These are phyloP conservation scores for Penicillium herquei DNA, from an alignment of 495 filamentous ascomycete genomes.

Conservation along the genomic window DNA sequence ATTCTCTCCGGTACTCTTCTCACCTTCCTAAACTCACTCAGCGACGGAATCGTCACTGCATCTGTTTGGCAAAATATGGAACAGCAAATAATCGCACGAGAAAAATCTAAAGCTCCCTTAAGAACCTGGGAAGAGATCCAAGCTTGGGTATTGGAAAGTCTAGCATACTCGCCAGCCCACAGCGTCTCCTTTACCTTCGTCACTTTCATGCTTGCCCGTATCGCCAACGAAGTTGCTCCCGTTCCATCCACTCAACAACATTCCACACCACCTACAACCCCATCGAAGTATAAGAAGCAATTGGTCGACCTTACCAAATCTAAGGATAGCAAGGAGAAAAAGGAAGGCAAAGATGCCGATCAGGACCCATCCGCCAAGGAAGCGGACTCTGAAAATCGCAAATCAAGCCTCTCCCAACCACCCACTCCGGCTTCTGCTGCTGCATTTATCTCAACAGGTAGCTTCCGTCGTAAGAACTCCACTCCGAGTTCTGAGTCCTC, in stretches of 20 bases:
- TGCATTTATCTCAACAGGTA: slow-evolving; percentile 32
- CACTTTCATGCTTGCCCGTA: slow-evolving; percentile 66
- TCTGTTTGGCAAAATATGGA: slow-evolving; percentile 72
- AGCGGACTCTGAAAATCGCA: slow-evolving; percentile 7
- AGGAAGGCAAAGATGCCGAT: neutral
- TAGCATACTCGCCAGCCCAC: slow-evolving; percentile 69
- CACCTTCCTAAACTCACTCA: slow-evolving; percentile 66
- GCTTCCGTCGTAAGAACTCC: slow-evolving; percentile 32
- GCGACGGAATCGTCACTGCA: slow-evolving; percentile 70
- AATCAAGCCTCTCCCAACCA: slow-evolving; percentile 6
- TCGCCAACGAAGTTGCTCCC: slow-evolving; percentile 47
- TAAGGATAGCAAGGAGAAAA: neutral
- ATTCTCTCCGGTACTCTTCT: slow-evolving; percentile 65
- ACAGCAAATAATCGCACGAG: slow-evolving; percentile 50
- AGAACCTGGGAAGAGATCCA: slow-evolving; percentile 62
- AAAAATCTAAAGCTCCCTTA: slow-evolving; percentile 46
- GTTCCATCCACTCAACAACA: slow-evolving; percentile 21
- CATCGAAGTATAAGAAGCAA: neutral
- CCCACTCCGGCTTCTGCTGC: slow-evolving; percentile 28
- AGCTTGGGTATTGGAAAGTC: slow-evolving; percentile 66
- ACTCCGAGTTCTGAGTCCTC: slow-evolving; percentile 16
- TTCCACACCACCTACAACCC: neutral
- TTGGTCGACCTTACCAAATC: neutral
- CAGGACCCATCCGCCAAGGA: neutral
- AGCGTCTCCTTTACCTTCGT: slow-evolving; percentile 86